A percentile compares a stretch with the other conserved stretches of the same genome.
Evolutionary conservation across 441 rosid genomes (phyloP).

Genomic region (Hura crepitans): DNA sequence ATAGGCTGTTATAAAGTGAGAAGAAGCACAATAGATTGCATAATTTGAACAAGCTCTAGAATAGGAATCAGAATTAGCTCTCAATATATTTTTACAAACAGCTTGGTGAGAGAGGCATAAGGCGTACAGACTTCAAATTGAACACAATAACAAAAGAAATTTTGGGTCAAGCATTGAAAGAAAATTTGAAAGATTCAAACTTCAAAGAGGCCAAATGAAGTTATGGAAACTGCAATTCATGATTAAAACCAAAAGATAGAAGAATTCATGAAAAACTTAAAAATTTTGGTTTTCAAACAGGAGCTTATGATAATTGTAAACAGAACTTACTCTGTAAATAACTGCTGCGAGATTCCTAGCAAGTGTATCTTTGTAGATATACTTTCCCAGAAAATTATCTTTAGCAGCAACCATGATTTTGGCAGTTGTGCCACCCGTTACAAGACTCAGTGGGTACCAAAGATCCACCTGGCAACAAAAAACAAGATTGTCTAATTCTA

Average conservation of each 20-base stretch:
- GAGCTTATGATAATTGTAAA: conserved; percentile 3
- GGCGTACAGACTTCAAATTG: background rate
- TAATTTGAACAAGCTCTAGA: background rate
- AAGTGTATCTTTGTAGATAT: conserved; percentile 86
- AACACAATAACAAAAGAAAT: background rate
- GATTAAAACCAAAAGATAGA: background rate
- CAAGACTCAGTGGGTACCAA: conserved; percentile 83
- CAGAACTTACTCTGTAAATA: conserved; percentile 60
- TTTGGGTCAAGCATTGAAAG: background rate
- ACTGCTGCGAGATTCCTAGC: conserved; percentile 86
- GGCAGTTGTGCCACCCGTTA: conserved; percentile 89
- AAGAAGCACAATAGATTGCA: background rate
- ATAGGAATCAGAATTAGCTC: background rate
- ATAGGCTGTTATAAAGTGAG: background rate
- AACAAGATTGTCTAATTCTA: conserved; percentile 7
- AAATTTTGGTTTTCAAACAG: background rate
- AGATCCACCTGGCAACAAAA: conserved; percentile 53
- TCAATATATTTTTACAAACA: background rate
- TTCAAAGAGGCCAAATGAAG: background rate
- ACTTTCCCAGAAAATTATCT: conserved; percentile 83
- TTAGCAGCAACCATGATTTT: conserved; percentile 94
- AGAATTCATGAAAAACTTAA: too few relatives aligned
- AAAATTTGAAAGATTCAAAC: background rate
- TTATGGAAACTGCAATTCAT: background rate
- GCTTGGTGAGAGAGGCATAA: background rate